These are phyloP conservation scores for Globisporangium cystogenes DNA, from an alignment of 352 stramenopile species.

Conservation along the genomic window DNA sequence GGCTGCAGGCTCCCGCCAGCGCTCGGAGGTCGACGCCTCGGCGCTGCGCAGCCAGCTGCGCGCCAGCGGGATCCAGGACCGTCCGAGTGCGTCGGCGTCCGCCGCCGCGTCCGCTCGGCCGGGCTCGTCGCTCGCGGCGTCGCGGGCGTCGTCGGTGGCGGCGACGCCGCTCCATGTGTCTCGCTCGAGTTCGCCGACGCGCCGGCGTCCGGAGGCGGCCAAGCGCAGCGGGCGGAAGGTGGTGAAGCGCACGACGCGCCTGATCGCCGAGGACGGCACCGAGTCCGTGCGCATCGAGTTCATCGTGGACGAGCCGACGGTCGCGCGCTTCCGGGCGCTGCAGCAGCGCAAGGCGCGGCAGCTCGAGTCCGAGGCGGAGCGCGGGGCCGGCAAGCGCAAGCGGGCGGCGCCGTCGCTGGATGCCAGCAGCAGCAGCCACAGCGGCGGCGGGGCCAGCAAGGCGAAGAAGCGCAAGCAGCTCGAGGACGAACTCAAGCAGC, in stretches of 20 bases:
- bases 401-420: constrained; percentile 45
- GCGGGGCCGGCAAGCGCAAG: constrained; percentile 68
- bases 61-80: constrained; percentile 12
- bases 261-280: constrained; percentile 46
- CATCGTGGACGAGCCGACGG: constrained; percentile 64
- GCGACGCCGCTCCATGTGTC: neutral
- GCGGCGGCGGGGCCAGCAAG: constrained; percentile 39
- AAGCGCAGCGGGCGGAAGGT: neutral
- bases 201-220: too few relatives aligned
- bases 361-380: constrained; percentile 12
- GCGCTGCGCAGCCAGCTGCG: constrained; percentile 60
- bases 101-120: neutral
- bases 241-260: neutral
- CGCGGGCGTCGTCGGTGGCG: neutral
- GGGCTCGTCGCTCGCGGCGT: too few relatives aligned
- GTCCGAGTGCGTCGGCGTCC: too few relatives aligned
- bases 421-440: constrained; percentile 6
- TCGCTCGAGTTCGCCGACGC: neutral
- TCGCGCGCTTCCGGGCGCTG: constrained; percentile 67
- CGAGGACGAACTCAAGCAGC: constrained; percentile 77
- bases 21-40: constrained; percentile 58
- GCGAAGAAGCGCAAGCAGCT: constrained; percentile 79
- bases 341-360: constrained; percentile 71
- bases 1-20: constrained; percentile 17
- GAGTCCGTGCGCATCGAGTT: constrained; percentile 76